Base-by-base conservation (phyloP, 257 asterid species). In the Marsdenia floribunda region DNA sequence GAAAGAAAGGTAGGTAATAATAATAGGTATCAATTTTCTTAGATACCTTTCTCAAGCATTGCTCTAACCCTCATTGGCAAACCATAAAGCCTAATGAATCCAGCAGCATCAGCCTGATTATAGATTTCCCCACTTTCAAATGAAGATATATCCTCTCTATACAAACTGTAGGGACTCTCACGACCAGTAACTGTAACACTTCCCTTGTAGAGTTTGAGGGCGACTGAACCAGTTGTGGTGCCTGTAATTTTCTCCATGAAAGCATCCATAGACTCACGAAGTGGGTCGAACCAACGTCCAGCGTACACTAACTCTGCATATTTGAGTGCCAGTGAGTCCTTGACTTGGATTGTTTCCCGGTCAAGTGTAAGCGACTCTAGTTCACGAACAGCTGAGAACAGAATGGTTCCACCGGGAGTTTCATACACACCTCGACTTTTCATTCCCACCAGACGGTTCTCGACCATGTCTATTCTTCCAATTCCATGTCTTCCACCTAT, bases 391-490 rank as follows among this genome's bases (percentile, higher is more conserved):
- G 96, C 98, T 22, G 88, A 24, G 73, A 85, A 94, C 74, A 94
- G 93, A 83, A 94, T 89, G 6, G 99, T 90, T 61, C 97, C 97
- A 4, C 97, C 97, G 0, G 97, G 99, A 29, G 99, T 89, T 84
- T 94, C 99, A 46, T 94, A 92, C 11, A 94, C 97, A 22, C 99
- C 97, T 4, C 97, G 96, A 78, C 99, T 94, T 80, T 94, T 94
- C 99, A 94, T 92, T 35, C 97, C 99, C 6, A 94, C 99, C 0
- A 94, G 92, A 18, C 96, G 82, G 68, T 94, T 92, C 72, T 94
- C 99, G 67, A 92, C 98, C 95, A 94, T 92, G 82, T 94, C 99
- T 71, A 92, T 74, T 40, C 96, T 91, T 5, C 99, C 97, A 15
- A 92, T 89, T 47, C 99, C 99, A 15, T 90, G 97, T 80, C 78